Conservation (phyloP, 352 stramenopile species). For the Phytophthora vignae region DNA sequence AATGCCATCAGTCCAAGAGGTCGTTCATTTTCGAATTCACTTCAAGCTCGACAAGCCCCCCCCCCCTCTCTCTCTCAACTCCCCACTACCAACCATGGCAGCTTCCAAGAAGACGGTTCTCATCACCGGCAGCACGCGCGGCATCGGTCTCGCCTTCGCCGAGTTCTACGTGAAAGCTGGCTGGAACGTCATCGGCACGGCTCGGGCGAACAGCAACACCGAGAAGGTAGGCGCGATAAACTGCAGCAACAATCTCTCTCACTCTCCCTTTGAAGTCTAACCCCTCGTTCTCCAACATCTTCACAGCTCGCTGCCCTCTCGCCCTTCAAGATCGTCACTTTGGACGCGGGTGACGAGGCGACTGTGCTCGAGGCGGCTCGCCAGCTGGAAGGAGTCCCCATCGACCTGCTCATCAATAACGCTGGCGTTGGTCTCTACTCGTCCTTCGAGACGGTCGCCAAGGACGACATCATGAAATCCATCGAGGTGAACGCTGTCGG, state of each 20-base stretch:
- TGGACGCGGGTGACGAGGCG: slow-evolving; percentile 4
- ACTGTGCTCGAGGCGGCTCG: slow-evolving; percentile 9
- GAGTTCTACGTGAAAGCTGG: slow-evolving; percentile 13
- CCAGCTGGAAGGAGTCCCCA: slow-evolving; percentile 11
- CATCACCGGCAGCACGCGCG: slow-evolving; percentile 11
- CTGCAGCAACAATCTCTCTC: too few species aligned
- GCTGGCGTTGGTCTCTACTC: slow-evolving; percentile 7
- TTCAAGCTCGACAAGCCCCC: not conserved
- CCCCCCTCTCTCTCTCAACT: not conserved
- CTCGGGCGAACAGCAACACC: slow-evolving; percentile 14
- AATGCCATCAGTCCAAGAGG: too few species aligned
- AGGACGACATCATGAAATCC: slow-evolving; percentile 10
- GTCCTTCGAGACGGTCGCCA: slow-evolving; percentile 9
- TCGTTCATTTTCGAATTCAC: slow-evolving; percentile 8
- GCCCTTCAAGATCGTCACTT: slow-evolving; percentile 15
- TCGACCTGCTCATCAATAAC: slow-evolving; percentile 24
- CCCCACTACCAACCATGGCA: not conserved
- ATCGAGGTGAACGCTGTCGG: slow-evolving; percentile 16
- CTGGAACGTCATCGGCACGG: slow-evolving; percentile 20
- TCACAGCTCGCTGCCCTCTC: slow-evolving; percentile 9
- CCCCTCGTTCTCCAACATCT: not conserved
- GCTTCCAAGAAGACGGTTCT: slow-evolving; percentile 10
- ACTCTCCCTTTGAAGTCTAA: not conserved
- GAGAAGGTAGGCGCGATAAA: too few species aligned
- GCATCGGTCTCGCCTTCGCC: slow-evolving; percentile 12